These are phyloP conservation scores for Leucosporidium yakuticum DNA, from an alignment of 768 basidiomycete species.

Conservation along the genomic window DNA sequence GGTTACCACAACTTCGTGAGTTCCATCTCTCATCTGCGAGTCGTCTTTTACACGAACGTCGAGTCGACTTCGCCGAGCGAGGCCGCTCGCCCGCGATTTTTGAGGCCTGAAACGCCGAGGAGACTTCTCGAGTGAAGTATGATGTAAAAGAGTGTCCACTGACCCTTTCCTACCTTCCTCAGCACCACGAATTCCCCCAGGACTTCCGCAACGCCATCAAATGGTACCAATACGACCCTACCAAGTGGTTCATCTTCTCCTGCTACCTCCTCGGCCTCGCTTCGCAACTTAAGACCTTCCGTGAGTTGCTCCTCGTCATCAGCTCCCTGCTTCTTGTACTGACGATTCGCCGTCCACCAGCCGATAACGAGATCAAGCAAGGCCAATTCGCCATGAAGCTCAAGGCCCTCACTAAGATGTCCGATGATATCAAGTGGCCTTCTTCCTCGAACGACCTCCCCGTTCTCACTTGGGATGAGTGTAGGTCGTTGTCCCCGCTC, in stretches of 20 bases:
- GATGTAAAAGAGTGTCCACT: too few species aligned
- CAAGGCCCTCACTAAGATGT: constrained; percentile 60
- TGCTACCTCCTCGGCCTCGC: constrained; percentile 64
- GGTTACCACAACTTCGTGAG: constrained; percentile 75
- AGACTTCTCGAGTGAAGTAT: too few species aligned
- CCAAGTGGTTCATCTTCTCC: constrained; percentile 71
- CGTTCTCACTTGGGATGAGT: constrained; percentile 72
- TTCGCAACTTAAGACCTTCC: constrained; percentile 74
- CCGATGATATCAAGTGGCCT: constrained; percentile 48
- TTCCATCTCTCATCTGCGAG: neutral
- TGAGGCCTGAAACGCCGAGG: too few species aligned
- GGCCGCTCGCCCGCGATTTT: too few species aligned
- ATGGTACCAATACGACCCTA: constrained; percentile 56
- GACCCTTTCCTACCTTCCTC: neutral
- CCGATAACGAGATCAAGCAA: constrained; percentile 75
- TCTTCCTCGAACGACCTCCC: constrained; percentile 56
- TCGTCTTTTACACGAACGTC: neutral
- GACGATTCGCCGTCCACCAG: neutral
- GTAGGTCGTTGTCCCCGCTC: constrained; percentile 48
- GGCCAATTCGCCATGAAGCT: constrained; percentile 76
- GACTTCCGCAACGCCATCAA: constrained; percentile 68
- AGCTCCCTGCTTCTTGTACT: neutral
- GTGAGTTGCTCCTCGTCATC: neutral
- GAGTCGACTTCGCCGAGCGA: too few species aligned
- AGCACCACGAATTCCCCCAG: constrained; percentile 66